These are phyloP conservation scores for Hypomyces perniciosus DNA, from an alignment of 2,329 filamentous ascomycete species.

Conservation along the genomic window DNA sequence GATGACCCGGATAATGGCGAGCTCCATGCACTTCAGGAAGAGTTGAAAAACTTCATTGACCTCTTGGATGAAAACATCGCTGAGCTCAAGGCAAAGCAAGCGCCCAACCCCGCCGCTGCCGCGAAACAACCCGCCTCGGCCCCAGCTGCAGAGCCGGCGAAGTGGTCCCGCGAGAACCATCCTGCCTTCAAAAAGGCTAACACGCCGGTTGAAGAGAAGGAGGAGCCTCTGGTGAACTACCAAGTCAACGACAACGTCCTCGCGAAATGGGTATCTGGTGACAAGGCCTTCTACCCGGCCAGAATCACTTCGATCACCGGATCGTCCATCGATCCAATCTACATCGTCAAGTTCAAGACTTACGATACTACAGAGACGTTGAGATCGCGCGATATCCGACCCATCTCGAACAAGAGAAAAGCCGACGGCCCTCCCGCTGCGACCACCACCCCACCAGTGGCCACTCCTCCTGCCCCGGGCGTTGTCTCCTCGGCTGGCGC, in stretches of 20 bases:
- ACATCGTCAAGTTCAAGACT: slow-evolving; percentile 90
- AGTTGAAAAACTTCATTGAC: slow-evolving; percentile 76
- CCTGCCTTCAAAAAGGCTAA: slow-evolving; percentile 61
- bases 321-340: slow-evolving; percentile 83
- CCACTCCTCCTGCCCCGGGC: slow-evolving; percentile 30
- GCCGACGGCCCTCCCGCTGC: slow-evolving; percentile 65
- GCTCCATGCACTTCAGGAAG: slow-evolving; percentile 68
- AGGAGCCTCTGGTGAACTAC: slow-evolving; percentile 54
- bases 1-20: slow-evolving; percentile 76
- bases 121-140: not conserved
- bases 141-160: slow-evolving; percentile 46
- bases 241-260: slow-evolving; percentile 84
- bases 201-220: slow-evolving; percentile 43
- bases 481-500: slow-evolving; percentile 51
- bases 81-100: slow-evolving; percentile 58
- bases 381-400: slow-evolving; percentile 75
- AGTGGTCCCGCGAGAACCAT: slow-evolving; percentile 77
- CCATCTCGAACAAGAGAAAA: slow-evolving; percentile 76
- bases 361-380: slow-evolving; percentile 82
- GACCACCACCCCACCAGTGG: slow-evolving; percentile 35
- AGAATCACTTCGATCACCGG: slow-evolving; percentile 92
- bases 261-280: slow-evolving; percentile 85
- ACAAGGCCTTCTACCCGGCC: slow-evolving; percentile 85
- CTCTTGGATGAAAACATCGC: slow-evolving; percentile 74
- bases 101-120: slow-evolving; percentile 39